Base-by-base conservation (phyloP, 257 asterid genomes). In the Craterostigma plantagineum region DNA sequence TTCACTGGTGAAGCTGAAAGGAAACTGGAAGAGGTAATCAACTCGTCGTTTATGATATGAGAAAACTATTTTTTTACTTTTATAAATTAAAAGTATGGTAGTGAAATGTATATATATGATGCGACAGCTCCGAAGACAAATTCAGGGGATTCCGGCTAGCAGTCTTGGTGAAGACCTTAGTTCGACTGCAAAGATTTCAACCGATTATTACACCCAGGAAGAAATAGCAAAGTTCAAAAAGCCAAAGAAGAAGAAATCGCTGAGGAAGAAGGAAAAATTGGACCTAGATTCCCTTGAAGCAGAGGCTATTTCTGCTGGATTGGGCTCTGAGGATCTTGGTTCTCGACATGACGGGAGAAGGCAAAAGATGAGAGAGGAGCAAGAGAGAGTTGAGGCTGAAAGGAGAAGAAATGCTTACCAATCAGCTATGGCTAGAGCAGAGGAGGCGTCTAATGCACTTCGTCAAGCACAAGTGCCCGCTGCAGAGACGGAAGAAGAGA, bases 241-340 rank as follows among this genome's bases (percentile, higher is more conserved):
- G 75, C 92, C 99, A 52, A 90, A 79, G 79, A 90, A 90, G 57
- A 90, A 83, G 72, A 90, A 79, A 62, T 75, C 95, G 18, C 56
- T 83, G 59, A 72, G 95, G 70, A 90, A 79, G 67, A 83, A 69
- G 67, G 95, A 83, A 39, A 90, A 90, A 71, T 64, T 83, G 68
- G 92, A 79, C 53, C 11, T 83, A 38, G 72, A 72, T 60, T 77
- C 87, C n/a, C 92, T 83, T 46, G 99, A 83, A 71, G 92, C 87
- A 38, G 99, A 90, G 75, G 95, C 99, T 54, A 58, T 45, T 52
- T 71, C 94, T 57, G 59, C 84, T 60, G 99, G 99, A 58, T n/a
- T 90, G 63, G 99, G 99, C 46, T 40, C 52, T 56, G 83, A 51
- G 48, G 94, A 90, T 72, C 94, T 79, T 53, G 95, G 95, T 50